Evolutionary conservation across 208 protist genomes (phyloP).

Genomic region (Crithidia expoeki): DNA sequence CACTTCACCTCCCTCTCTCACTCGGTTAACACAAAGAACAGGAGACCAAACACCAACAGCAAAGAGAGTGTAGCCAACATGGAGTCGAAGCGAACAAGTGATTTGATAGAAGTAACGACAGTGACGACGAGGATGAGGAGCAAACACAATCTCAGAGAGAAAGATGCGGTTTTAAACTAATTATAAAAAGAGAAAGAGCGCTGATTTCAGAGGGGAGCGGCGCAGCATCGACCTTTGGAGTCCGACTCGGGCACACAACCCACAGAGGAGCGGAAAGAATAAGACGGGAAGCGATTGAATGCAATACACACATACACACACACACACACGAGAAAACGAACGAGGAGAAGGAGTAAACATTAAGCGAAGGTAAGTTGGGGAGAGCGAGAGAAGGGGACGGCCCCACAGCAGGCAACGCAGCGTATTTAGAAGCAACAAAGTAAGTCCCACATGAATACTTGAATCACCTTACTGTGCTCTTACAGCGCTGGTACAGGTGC

Average conservation of each 20-base stretch:
- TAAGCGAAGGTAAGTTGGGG: no score
- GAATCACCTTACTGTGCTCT: neutral
- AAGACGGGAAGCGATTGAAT: no score
- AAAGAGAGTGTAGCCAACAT: neutral
- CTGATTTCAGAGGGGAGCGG: no score
- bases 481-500: constrained; percentile 1
- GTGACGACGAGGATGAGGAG: neutral
- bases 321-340: no score
- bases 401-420: no score
- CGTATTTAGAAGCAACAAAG: no score
- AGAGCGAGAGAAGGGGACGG: neutral
- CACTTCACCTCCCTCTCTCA: neutral
- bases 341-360: no score
- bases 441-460: no score
- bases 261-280: no score
- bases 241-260: no score
- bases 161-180: neutral
- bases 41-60: neutral
- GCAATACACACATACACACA: neutral
- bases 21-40: neutral
- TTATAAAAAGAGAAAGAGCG: neutral
- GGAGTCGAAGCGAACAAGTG: neutral
- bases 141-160: neutral
- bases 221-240: no score
- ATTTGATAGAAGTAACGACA: neutral